These are phyloP conservation scores for Boletus reticulatus DNA, from an alignment of 768 basidiomycete genomes.

Conservation along the genomic window DNA sequence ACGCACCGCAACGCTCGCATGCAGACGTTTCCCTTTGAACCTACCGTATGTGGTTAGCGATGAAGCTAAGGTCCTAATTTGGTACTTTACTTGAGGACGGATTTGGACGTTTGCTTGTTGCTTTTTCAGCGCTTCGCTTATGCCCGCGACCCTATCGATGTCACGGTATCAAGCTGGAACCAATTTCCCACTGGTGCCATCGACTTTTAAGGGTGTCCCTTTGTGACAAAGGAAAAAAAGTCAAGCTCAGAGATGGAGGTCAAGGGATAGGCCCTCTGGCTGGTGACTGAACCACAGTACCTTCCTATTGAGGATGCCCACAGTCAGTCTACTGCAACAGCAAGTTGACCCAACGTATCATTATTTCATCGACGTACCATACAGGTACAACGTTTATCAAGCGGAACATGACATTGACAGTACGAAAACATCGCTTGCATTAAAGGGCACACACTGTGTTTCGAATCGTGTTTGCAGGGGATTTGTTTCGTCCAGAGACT, in stretches of 20 bases:
- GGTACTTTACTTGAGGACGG: slow-evolving; percentile 23
- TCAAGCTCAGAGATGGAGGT: background rate
- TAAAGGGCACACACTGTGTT: too few species aligned
- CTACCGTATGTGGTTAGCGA: slow-evolving; percentile 24
- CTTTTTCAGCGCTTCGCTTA: background rate
- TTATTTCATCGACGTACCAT: too few species aligned
- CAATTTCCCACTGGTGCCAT: background rate
- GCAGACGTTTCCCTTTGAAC: slow-evolving; percentile 21
- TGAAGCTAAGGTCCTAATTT: slow-evolving; percentile 19
- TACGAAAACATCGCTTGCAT: too few species aligned
- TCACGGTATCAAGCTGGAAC: background rate
- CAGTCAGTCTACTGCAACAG: too few species aligned
- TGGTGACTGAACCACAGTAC: background rate
- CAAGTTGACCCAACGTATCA: background rate
- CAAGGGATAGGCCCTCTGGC: background rate
- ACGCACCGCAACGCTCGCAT: slow-evolving; percentile 1
- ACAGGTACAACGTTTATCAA: too few species aligned
- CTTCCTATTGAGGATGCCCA: background rate
- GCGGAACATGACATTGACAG: too few species aligned
- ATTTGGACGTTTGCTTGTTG: slow-evolving; percentile 31
- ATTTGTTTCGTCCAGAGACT: too few species aligned
- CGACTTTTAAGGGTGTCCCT: slow-evolving; percentile 18
- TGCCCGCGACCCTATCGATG: background rate
- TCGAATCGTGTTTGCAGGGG: too few species aligned
- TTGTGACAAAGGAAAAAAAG: slow-evolving; percentile 15